Evolutionary conservation across 441 rosid genomes (phyloP), one percentile per base, ranked within the genome.

Genomic region (Mallotus repandus): DNA sequence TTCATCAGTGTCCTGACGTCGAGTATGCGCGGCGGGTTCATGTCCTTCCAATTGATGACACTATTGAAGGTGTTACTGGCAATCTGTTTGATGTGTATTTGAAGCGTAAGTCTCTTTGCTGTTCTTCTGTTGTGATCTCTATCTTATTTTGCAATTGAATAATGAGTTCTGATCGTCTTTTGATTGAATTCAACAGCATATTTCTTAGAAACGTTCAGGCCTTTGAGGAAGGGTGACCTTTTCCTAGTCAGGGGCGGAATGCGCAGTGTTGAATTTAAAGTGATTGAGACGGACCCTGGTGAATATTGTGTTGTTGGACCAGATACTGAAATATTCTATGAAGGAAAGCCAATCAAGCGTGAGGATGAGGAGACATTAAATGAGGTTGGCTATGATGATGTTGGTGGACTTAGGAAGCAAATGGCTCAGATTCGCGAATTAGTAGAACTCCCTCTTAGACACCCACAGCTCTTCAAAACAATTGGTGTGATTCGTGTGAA

Each of bases 61-160:
- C 97, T 0, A 84, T 94, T 74, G 98, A 94, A 83, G 98, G 97
- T 29, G 91, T 92, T 46, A 91, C 98, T 68, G 99, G 99, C 72
- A 92, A 85, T 80, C 91, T 94, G 57, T 94, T 94, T 69, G 99
- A 94, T 81, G 98, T 96, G n/a, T 94, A 84, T 81, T 62, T 59
- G 41, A 59, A 59, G 16, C 38, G 63, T 59, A 15, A 59, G 63
- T 22, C 11, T 29, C 0, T 29, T 59, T 7, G 16, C 3, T 15
- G 12, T 4, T 59, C 11, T 5, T 59, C 16, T 35, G 9, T 2
- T 4, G 29, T 5, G 10, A 35, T 9, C 29, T n/a, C 4, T 22
- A 18, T 69, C n/a, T 65, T 35, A 11, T 38, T 7, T 60, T 54
- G 14, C 66, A 32, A 32, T 76, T 63, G 3, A 21, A 46, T 65